Conservation (phyloP, 2,329 filamentous ascomycete species). For the Zasmidium cellare region DNA sequence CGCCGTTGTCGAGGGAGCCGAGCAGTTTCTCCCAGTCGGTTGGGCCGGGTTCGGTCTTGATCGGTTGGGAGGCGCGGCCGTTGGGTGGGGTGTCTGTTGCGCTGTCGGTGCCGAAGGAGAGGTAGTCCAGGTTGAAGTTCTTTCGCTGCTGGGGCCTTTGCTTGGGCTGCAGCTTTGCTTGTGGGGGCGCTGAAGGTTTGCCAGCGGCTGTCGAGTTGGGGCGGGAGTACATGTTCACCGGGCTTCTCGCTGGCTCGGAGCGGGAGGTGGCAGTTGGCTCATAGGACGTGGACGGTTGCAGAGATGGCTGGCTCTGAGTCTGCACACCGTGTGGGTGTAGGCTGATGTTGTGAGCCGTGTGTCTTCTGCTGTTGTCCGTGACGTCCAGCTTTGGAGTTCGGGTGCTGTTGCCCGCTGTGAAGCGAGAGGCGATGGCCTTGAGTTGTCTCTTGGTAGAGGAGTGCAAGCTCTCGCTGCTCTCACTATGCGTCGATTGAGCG, state of each 20-base stretch:
- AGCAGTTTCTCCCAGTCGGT: constrained; percentile 82
- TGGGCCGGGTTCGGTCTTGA: constrained; percentile 48
- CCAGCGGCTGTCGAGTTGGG: constrained; percentile 22
- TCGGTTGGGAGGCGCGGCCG: constrained; percentile 23
- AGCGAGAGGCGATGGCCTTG: constrained; percentile 49
- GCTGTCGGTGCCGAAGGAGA: constrained; percentile 46
- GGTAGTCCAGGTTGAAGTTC: constrained; percentile 48
- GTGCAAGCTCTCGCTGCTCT: constrained; percentile 37
- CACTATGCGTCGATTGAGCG: constrained; percentile 30
- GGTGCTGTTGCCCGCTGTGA: constrained; percentile 35
- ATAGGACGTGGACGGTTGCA: constrained; percentile 45
- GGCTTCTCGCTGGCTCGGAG: constrained; percentile 51
- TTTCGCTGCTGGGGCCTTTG: constrained; percentile 12
- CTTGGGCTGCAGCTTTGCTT: constrained; percentile 18
- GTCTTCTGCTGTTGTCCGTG: constrained; percentile 39
- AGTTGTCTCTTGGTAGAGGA: constrained; percentile 47
- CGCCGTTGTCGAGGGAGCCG: constrained; percentile 74
- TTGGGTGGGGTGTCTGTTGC: constrained; percentile 12
- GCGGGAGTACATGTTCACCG: constrained; percentile 36
- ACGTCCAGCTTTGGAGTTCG: constrained; percentile 24
- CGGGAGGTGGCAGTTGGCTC: constrained; percentile 44
- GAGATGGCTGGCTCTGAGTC: constrained; percentile 50
- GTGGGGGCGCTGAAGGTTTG: constrained; percentile 25
- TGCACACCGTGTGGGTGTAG: constrained; percentile 50
- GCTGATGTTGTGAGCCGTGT: constrained; percentile 45